phyloP scores from a whole-genome alignment of 1,284 basidiomycete genomes.

The Cystobasidium sp. region DNA sequence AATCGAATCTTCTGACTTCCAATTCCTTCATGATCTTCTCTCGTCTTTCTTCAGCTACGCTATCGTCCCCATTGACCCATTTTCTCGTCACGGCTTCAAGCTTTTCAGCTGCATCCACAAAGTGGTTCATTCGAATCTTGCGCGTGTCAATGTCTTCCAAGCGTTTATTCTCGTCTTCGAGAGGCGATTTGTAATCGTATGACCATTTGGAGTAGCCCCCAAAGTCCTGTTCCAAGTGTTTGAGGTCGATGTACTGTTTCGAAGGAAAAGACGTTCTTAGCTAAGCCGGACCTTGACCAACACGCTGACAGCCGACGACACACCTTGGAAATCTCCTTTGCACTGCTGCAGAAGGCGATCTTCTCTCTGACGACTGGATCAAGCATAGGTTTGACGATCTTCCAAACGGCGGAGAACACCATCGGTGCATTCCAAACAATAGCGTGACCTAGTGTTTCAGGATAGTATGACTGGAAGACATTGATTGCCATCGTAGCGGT shows the following conservation, averaged over 20 bases:
- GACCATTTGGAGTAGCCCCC: constrained; percentile 48
- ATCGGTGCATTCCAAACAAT: constrained; percentile 57
- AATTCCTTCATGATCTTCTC: constrained; percentile 24
- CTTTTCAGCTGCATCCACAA: constrained; percentile 52
- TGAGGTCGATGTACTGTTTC: constrained; percentile 46
- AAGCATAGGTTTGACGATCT: constrained; percentile 50
- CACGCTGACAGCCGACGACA: not conserved
- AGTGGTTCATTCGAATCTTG: constrained; percentile 52
- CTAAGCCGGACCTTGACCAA: constrained; percentile 20
- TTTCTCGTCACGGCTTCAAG: constrained; percentile 52
- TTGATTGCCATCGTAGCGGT: constrained; percentile 35
- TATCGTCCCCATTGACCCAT: constrained; percentile 51
- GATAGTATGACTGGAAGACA: constrained; percentile 56
- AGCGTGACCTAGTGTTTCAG: constrained; percentile 56
- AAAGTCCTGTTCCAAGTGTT: constrained; percentile 48
- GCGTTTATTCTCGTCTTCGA: constrained; percentile 55
- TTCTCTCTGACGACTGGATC: constrained; percentile 53
- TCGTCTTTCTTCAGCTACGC: constrained; percentile 12
- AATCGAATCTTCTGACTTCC: constrained; percentile 26
- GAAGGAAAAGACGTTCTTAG: not conserved
- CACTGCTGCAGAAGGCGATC: constrained; percentile 50
- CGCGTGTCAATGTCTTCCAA: constrained; percentile 54
- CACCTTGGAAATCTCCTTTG: constrained; percentile 45
- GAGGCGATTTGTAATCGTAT: constrained; percentile 46
- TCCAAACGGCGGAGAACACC: constrained; percentile 56